Conservation (phyloP, 148 eudicot species). For the Camellia granthamiana region DNA sequence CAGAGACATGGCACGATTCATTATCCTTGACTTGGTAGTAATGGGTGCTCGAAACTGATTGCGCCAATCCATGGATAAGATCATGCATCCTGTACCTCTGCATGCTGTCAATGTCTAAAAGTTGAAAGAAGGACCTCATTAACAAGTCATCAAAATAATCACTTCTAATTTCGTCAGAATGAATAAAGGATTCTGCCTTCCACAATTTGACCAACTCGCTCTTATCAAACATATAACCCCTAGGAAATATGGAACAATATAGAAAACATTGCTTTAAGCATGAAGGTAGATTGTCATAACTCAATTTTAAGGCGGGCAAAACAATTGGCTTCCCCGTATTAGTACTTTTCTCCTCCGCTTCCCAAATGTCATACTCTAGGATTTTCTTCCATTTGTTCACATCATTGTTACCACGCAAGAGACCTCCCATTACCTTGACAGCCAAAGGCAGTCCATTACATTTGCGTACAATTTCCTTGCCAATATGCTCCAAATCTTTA, state of each 20-base stretch:
- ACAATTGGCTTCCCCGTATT: conserved; percentile 7
- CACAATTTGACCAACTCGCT: conserved; percentile 26
- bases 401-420: conserved; percentile 18
- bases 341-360: conserved; percentile 10
- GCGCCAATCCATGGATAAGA: conserved; percentile 33
- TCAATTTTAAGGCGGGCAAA: conserved; percentile 28
- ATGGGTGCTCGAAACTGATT: conserved; percentile 18
- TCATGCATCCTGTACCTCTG: conserved; percentile 33
- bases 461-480: conserved; percentile 22
- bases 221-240: conserved; percentile 29
- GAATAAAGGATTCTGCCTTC: conserved; percentile 24
- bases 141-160: conserved; percentile 23
- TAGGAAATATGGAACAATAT: conserved; percentile 31
- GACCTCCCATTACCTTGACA: conserved; percentile 33
- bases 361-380: conserved; percentile 22
- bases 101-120: conserved; percentile 17
- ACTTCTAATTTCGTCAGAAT: conserved; percentile 17
- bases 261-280: conserved; percentile 29
- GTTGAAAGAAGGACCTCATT: conserved; percentile 29
- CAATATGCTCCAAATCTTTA: conserved; percentile 12
- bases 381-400: conserved; percentile 26
- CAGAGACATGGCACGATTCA: background rate
- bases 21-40: conserved; percentile 18
- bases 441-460: conserved; percentile 32
- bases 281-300: conserved; percentile 25